Evolutionary conservation across 2,329 filamentous ascomycete species (phyloP).

Genomic region (Diaporthe citriasiana): DNA sequence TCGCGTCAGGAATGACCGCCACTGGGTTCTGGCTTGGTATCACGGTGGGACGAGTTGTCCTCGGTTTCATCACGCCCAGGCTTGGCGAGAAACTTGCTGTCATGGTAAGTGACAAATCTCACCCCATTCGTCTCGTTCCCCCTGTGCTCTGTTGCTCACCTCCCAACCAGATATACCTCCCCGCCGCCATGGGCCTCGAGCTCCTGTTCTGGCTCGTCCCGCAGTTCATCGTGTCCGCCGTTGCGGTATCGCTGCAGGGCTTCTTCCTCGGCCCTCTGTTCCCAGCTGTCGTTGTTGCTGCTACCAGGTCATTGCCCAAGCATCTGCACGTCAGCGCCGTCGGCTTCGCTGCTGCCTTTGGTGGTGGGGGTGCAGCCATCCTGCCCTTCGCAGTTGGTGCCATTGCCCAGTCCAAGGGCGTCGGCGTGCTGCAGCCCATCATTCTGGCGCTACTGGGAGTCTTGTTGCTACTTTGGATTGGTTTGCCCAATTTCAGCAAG

Average conservation of each 20-base stretch:
- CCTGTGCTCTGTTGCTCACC: slow-evolving; percentile 27
- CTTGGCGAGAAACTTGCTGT: slow-evolving; percentile 79
- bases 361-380: slow-evolving; percentile 78
- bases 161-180: slow-evolving; percentile 69
- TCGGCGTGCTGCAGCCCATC: slow-evolving; percentile 69
- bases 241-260: slow-evolving; percentile 79
- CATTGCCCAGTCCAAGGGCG: slow-evolving; percentile 70
- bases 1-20: slow-evolving; percentile 80
- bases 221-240: slow-evolving; percentile 79
- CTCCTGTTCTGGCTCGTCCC: slow-evolving; percentile 87
- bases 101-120: slow-evolving; percentile 26
- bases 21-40: slow-evolving; percentile 88
- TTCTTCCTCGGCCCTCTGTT: slow-evolving; percentile 87
- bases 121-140: slow-evolving; percentile 41
- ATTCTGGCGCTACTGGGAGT: slow-evolving; percentile 64
- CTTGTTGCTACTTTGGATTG: slow-evolving; percentile 62
- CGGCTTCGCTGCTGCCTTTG: slow-evolving; percentile 83
- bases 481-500: slow-evolving; percentile 58
- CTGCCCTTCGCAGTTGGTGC: slow-evolving; percentile 76
- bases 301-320: slow-evolving; percentile 77
- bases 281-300: slow-evolving; percentile 78
- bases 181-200: slow-evolving; percentile 73
- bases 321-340: slow-evolving; percentile 83
- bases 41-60: slow-evolving; percentile 76
- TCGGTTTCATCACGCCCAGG: slow-evolving; percentile 81